Percentiles rank a stretch among this genome's conserved stretches.
Evolutionary conservation across 169 alveolate genomes (phyloP).

Genomic region (Theileria orientalis): DNA sequence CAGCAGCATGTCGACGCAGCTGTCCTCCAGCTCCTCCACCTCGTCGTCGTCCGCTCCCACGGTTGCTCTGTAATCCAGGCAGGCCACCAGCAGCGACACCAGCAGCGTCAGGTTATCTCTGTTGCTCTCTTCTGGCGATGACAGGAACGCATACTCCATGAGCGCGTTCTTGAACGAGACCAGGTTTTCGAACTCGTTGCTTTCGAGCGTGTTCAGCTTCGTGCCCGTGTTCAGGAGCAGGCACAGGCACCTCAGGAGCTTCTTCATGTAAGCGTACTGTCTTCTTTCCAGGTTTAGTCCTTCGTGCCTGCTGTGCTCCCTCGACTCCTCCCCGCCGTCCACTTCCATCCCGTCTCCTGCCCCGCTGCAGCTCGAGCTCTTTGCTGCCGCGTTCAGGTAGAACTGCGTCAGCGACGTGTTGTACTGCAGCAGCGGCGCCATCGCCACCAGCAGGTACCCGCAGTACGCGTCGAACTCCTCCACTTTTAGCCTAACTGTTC

Average conservation of each 20-base stretch:
- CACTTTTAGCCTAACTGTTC: background rate
- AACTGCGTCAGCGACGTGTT: background rate
- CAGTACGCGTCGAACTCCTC: background rate
- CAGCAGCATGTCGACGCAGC: background rate
- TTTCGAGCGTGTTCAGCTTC: background rate
- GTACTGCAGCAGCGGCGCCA: conserved; percentile 4
- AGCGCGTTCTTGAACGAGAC: background rate
- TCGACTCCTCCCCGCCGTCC: background rate
- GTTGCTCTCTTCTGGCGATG: background rate
- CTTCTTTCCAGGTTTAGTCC: background rate
- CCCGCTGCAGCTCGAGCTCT: no score
- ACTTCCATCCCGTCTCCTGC: no score
- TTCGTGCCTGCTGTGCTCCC: background rate
- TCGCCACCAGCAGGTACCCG: conserved; percentile 2
- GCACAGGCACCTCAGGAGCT: background rate
- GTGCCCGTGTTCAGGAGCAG: background rate
- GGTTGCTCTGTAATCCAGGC: background rate
- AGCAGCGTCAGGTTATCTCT: background rate
- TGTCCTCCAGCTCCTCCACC: background rate
- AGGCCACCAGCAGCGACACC: background rate
- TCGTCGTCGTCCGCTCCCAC: background rate
- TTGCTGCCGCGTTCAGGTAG: background rate
- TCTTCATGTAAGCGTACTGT: background rate
- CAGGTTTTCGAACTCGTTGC: background rate
- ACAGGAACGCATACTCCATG: background rate